Conservation (phyloP, 2,329 filamentous ascomycete species). For the Hymenoscyphus fraxineus region DNA sequence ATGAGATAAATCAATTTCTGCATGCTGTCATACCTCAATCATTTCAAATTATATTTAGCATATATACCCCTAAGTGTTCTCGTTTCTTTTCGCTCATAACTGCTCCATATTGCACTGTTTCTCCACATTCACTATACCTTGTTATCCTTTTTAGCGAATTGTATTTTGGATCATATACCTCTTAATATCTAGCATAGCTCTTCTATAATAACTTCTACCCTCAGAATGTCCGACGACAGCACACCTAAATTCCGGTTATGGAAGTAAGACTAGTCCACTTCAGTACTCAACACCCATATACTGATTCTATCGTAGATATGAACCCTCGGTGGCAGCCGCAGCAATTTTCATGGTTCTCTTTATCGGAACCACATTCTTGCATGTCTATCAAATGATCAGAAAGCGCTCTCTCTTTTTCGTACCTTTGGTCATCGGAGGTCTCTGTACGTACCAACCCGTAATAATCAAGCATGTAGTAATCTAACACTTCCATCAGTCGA, state of each 20-base stretch:
- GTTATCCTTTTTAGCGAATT: no score
- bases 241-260: conserved; percentile 23
- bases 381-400: conserved; percentile 32
- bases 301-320: conserved; percentile 40
- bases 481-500: conserved; percentile 34
- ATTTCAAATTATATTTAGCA: no score
- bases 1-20: no score
- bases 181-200: background rate
- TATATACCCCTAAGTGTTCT: no score
- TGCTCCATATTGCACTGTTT: no score
- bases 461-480: background rate
- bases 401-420: conserved; percentile 40
- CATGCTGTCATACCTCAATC: no score
- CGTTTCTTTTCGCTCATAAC: no score
- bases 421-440: conserved; percentile 31
- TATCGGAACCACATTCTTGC: conserved; percentile 27
- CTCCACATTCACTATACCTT: no score
- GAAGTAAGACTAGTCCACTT: conserved; percentile 10
- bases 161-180: background rate
- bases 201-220: background rate
- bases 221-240: background rate
- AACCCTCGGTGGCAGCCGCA: conserved; percentile 44
- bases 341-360: conserved; percentile 39
- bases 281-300: background rate
- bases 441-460: conserved; percentile 26